Evolutionary conservation across 441 rosid species (phyloP), one percentile per base, ranked within the genome.

Genomic region (Mallotus japonicus): DNA sequence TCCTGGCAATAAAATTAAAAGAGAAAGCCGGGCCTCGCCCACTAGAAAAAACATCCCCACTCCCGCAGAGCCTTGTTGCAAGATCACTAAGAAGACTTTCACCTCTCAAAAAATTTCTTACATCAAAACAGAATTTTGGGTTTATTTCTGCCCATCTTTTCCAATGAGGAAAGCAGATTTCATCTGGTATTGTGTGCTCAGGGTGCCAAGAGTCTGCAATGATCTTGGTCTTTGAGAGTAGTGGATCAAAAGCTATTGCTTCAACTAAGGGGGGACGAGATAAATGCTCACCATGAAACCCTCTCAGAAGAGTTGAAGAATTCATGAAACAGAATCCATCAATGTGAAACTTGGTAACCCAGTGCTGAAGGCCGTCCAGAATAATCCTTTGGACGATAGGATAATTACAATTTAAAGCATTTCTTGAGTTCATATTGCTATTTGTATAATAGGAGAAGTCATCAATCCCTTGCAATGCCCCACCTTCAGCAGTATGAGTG

Each of bases 11-110:
- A 72, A 71, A 91, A 83, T 89, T 92, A 75, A 92, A 91, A 58
- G 97, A 89, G 77, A 82, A 92, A 24, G 96, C 88, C 0, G 99
- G 99, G 62, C 99, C 97, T 70, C 97, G 88, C 56, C 97, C 97
- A 78, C 80, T 81, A 1, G 90, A 87, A 70, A 91, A 89, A 74
- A 88, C 74, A 76, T 92, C 99, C 12, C 97, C 97, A 67, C 92
- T 92, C 65, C 97, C 97, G 73, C 97, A 95, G 57, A 92, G 88
- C 70, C 99, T 84, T 49, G 99, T 95, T 40, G 97, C 97, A 24
- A 95, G 85, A 76, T 83, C 80, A 62, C 97, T 90, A n/a, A 92
- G 81, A 75, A 83, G 80, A 47, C 92, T 93, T 67, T 80, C 82
- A 40, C 99, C 99, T 68, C 88, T 84, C 73, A 91, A 63, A 82